A percentile compares a stretch with the other conserved stretches of the same genome.
phyloP scores from a whole-genome alignment of 2,329 filamentous ascomycete species.

The Aspergillus candidus region DNA sequence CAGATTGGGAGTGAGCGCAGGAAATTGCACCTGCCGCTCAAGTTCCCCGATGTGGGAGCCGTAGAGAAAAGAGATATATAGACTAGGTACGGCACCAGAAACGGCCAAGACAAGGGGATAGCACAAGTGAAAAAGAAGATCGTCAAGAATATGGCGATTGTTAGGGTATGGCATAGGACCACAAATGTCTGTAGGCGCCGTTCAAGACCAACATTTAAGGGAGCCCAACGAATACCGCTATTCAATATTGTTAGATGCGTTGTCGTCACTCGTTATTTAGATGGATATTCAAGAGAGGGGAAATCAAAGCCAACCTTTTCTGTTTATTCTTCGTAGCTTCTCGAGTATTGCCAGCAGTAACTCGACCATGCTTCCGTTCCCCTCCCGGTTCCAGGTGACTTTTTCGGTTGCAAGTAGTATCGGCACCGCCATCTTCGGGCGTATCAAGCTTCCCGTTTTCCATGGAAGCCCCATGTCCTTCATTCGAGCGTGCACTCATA shows the following conservation, averaged over 20 bases:
- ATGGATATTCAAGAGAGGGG: too few relatives aligned
- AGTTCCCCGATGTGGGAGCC: constrained; percentile 66
- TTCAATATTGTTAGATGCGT: constrained; percentile 4
- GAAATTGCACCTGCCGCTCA: constrained; percentile 68
- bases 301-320: too few relatives aligned
- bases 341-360: too few relatives aligned
- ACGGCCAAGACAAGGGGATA: constrained; percentile 86
- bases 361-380: too few relatives aligned
- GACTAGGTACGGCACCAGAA: constrained; percentile 69
- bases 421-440: too few relatives aligned
- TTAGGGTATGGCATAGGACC: constrained; percentile 66
- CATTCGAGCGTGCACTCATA: too few relatives aligned
- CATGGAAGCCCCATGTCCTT: too few relatives aligned
- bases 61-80: constrained; percentile 72
- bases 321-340: too few relatives aligned
- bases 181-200: constrained; percentile 72
- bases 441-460: too few relatives aligned
- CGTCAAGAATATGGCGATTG: constrained; percentile 64
- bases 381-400: too few relatives aligned
- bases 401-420: too few relatives aligned
- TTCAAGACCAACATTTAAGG: constrained; percentile 64
- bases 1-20: constrained; percentile 69
- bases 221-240: constrained; percentile 72
- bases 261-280: too few relatives aligned
- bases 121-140: constrained; percentile 87